Base-by-base conservation (phyloP, 2,329 filamentous ascomycete genomes). In the Coniella lustricola region DNA sequence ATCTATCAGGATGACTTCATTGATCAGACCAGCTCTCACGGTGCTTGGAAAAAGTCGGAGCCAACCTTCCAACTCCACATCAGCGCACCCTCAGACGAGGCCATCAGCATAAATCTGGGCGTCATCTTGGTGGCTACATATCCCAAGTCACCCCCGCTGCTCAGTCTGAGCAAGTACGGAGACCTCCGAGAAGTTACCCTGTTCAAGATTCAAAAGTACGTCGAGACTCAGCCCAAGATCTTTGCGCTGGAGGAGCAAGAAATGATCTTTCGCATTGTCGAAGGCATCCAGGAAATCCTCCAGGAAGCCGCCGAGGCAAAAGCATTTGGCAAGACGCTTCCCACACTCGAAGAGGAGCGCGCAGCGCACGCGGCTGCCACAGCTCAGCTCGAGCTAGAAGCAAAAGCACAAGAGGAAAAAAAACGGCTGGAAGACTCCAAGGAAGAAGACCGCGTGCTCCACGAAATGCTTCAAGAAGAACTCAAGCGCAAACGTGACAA, bases 1-100 rank as follows among this genome's bases (percentile, higher is more conserved):
- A 94, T 97, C 43, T 97, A 93, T 62, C 85, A 84, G 56, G 88
- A 95, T 51, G 90, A 96, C 62, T 96, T 89, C 61, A 75, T 85
- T 57, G 81, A 85, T 62, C 79, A 89, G 59, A 79, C 84, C 60
- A 77, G 79, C 44, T 78, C 78, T 51, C 79, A 82, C 52, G 76
- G 80, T 57, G 90, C 90, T 35, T 97, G 91, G 91, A 90, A 94
- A 79, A 90, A 88, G 79, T 82, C 85, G 3, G 87, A 95, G 61
- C 85, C 88, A 14, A 77, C 81, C 0, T 94, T 97, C 64, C 87
- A 87, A 56, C 82, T 97, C 45, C 80, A 77, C 45, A 75, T 97
- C 54, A 88, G 81, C 59, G 78, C 88, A 9, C 81, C 81, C 3
- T 83, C 81, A 0, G 85, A 93, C 59, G 75, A 81, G 33, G 84